Evolutionary conservation across 1,284 basidiomycete species (phyloP).

Genomic region (Cystobasidiaceae sp.): DNA sequence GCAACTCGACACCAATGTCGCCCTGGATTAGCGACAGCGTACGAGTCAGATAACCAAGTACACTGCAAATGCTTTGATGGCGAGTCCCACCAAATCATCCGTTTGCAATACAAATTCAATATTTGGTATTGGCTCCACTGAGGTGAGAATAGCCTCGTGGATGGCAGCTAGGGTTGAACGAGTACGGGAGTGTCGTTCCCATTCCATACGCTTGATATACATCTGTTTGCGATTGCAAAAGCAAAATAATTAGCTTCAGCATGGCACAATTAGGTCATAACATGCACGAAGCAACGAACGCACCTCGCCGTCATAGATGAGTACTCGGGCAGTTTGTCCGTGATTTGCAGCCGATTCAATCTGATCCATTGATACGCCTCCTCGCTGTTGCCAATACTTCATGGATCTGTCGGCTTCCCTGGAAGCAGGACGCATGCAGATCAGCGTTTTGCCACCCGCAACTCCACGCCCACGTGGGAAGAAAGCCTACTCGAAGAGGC

Average conservation of each 20-base stretch:
- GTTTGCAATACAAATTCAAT: slow-evolving; percentile 46
- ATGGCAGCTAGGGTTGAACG: slow-evolving; percentile 39
- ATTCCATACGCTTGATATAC: slow-evolving; percentile 44
- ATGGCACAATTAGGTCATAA: not conserved
- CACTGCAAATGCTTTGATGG: not conserved
- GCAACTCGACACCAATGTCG: slow-evolving; percentile 9
- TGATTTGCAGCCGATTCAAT: slow-evolving; percentile 44
- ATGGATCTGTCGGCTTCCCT: slow-evolving; percentile 45
- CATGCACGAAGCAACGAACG: slow-evolving; percentile 2
- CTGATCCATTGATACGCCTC: slow-evolving; percentile 42
- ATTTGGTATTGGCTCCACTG: slow-evolving; percentile 44
- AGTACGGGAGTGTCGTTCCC: slow-evolving; percentile 33
- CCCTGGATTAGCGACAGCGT: not conserved
- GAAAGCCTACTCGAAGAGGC: slow-evolving; percentile 40
- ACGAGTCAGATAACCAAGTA: not conserved
- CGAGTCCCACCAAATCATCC: not conserved
- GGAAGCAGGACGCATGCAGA: not conserved
- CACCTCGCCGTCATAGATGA: slow-evolving; percentile 45
- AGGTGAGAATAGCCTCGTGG: slow-evolving; percentile 42
- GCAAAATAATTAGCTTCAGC: not conserved
- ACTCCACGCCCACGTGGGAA: not conserved
- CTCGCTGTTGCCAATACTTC: slow-evolving; percentile 38
- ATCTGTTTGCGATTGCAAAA: slow-evolving; percentile 35
- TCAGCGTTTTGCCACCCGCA: not conserved
- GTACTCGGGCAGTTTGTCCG: slow-evolving; percentile 42